Base-by-base conservation (phyloP, 2,329 filamentous ascomycete species). In the Colletotrichum sp. region DNA sequence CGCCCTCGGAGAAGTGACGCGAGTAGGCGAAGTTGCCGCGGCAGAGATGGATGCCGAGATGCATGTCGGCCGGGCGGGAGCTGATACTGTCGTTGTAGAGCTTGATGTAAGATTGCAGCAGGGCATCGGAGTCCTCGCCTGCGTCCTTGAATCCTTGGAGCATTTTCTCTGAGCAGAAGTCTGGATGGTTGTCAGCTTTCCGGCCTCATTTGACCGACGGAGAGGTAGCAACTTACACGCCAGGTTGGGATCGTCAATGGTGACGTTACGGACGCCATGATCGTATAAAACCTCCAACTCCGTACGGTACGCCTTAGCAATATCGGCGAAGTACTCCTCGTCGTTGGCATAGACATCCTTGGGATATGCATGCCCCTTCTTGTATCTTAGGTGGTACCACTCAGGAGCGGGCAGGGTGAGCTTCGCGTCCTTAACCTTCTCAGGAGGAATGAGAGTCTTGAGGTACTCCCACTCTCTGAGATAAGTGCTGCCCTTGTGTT, bases 41-140 rank as follows among this genome's bases (percentile, higher is more conserved):
- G 85, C 91, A 93, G 75, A 95, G 86, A 83, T 95, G 94, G 13
- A 95, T 90, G 18, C 94, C 94, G 4, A 95, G 86, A 80, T 95
- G 93, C 84, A 95, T 89, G 78, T 94, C 93, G 8, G 86, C 84
- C 0, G 93, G 93, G 1, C 92, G 88, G 77, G 88, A 87, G 32
- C 87, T 85, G 79, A 95, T 89, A 82, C 91, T 93, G 82, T 93
- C 92, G 81, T 95, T 95, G 88, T 95, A 95, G 79, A 94, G 90
- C 82, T 91, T 90, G 83, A 95, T 90, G 82, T 95, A 95, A 36
- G 90, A 88, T 79, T 93, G 91, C 67, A 95, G 89, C 78, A 95
- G 89, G 77, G 91, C 90, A 49, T 95, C 78, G 3, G 72, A 59
- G 57, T 77, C 75, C 16, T 77, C 75, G 26, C 75, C 75, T 16